Percentiles rank a stretch among this genome's conserved stretches.
phyloP scores from a whole-genome alignment of 345 rosid species.

The Nephelium lappaceum region DNA sequence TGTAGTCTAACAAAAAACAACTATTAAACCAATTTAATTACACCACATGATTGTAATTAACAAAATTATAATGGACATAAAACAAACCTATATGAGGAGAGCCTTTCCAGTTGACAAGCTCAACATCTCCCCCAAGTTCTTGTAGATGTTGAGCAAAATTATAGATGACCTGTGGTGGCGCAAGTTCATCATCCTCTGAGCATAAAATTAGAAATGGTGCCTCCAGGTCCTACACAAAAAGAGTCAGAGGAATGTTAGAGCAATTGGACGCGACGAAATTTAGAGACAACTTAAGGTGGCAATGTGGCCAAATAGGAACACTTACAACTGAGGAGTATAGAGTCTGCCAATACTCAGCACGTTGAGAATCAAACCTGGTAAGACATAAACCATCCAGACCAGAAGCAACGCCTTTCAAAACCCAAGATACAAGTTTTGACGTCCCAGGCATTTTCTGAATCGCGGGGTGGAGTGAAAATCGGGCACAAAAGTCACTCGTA shows the following conservation, averaged over 20 bases:
- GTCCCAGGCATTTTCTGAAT: constrained; percentile 75
- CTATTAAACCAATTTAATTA: background rate
- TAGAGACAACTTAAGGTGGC: constrained; percentile 13
- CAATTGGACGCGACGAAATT: constrained; percentile 3
- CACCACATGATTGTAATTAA: background rate
- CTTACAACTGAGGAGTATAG: constrained; percentile 82
- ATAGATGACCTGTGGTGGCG: constrained; percentile 56
- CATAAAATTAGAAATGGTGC: constrained; percentile 87
- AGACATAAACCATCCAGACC: constrained; percentile 82
- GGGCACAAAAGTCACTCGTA: constrained; percentile 74
- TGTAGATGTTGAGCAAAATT: constrained; percentile 57
- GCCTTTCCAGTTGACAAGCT: constrained; percentile 70
- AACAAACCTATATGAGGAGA: constrained; percentile 81
- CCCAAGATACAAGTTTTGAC: constrained; percentile 70
- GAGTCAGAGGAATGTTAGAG: constrained; percentile 9
- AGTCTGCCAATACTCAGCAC: constrained; percentile 84
- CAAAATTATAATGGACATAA: constrained; percentile 10
- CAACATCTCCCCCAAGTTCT: constrained; percentile 80
- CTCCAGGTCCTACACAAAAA: constrained; percentile 56
- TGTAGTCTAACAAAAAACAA: constrained; percentile 1
- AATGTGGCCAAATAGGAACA: constrained; percentile 19
- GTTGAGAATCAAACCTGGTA: constrained; percentile 84
- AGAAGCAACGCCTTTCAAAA: constrained; percentile 75
- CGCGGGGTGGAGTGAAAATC: constrained; percentile 63
- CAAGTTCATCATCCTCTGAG: constrained; percentile 79